phyloP scores from a whole-genome alignment of 495 filamentous ascomycete genomes.

The Schizothecium vesticola region DNA sequence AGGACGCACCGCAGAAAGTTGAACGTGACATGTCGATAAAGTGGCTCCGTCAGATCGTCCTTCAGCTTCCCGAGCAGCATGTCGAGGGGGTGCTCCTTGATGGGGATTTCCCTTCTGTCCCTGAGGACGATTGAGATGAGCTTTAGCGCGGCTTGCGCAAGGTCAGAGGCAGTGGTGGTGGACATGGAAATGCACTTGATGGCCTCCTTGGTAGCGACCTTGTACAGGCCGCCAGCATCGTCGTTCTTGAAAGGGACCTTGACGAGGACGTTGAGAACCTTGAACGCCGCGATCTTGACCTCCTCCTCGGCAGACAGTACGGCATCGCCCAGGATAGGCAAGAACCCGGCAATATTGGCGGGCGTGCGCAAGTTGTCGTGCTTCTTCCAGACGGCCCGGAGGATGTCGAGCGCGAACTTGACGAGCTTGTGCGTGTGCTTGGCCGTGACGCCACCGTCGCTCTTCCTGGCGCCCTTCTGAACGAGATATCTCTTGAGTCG shows the following conservation, averaged over 20 bases:
- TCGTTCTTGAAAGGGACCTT: constrained; percentile 76
- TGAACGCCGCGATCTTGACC: constrained; percentile 76
- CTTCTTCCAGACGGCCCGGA: constrained; percentile 76
- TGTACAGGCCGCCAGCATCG: constrained; percentile 66
- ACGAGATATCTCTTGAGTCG: constrained; percentile 69
- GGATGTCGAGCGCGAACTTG: constrained; percentile 78
- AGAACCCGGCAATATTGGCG: constrained; percentile 71
- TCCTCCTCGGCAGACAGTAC: constrained; percentile 80
- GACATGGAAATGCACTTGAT: constrained; percentile 60
- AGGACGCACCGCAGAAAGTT: constrained; percentile 86
- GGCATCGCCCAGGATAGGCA: constrained; percentile 83
- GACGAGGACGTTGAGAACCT: constrained; percentile 75
- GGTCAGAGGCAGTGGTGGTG: constrained; percentile 69
- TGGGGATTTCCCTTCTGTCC: constrained; percentile 63
- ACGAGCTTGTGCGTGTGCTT: constrained; percentile 78
- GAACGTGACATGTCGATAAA: constrained; percentile 85
- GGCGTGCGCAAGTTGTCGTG: constrained; percentile 72
- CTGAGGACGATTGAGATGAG: constrained; percentile 78
- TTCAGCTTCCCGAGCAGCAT: constrained; percentile 78
- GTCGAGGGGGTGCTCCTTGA: constrained; percentile 78
- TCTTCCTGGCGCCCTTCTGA: constrained; percentile 66
- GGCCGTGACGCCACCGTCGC: constrained; percentile 57
- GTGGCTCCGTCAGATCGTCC: constrained; percentile 87
- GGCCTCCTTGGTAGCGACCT: constrained; percentile 74
- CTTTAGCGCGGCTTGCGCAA: constrained; percentile 81